Base-by-base conservation (phyloP, 1,139 yeast genomes). In the Hyphopichia pseudoburtonii region DNA sequence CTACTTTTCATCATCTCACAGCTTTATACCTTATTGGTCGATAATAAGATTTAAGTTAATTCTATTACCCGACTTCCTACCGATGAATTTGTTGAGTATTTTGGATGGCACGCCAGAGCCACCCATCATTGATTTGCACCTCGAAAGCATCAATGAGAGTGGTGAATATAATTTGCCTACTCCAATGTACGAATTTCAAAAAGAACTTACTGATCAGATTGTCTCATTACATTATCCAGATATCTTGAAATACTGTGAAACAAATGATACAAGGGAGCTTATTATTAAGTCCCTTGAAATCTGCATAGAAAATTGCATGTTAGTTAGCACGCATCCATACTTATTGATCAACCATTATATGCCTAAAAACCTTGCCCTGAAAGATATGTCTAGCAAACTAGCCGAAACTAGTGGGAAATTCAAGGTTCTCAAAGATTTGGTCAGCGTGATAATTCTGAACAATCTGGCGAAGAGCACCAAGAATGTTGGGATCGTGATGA, bases 161-260 rank as follows among this genome's bases (percentile, higher is more conserved):
- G 86, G 90, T 8, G 95, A 86, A 50, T 88, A 87, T 57, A 76
- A 80, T 57, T 67, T 90, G 30, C 88, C 95, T 0, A 86, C 95
- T 4, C 90, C 96, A 3, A 81, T 90, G 83, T 80, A 86, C 42
- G 89, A 86, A 44, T 85, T 87, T 48, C 97, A 92, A 56, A 84
- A 82, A 51, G 95, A 88, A 53, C 72, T 92, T 37, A 86, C 92
- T n/a, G 96, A 90, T 62, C 96, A 89, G 56, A 89, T 92, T 21
- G 86, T 92, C 6, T 86, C 96, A 1, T 67, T 89, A 31, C 97
- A 92, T 59, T 89, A 89, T 54, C 81, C 95, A 24, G 97, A 90
- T 56, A 87, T 92, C 39, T 68, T 90, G 50, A 83, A 88, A 60
- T 88, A 84, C 58, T 89, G 88, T 54, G 96, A 88, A 56, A 79